Conservation (phyloP, 495 filamentous ascomycete genomes). For the Penicillium macrosclerotiorum region DNA sequence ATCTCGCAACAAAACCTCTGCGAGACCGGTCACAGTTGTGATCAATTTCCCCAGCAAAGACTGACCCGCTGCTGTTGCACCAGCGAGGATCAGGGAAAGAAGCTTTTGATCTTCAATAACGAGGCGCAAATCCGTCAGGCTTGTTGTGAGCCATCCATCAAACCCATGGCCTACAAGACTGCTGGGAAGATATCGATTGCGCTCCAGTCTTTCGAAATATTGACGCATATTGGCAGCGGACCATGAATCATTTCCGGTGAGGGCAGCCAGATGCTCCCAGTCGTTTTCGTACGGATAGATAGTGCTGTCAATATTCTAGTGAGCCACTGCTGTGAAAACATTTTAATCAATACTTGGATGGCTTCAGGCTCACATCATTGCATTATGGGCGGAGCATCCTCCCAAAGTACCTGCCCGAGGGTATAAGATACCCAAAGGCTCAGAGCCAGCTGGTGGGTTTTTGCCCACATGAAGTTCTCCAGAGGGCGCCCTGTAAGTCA, state of each 20-base stretch:
- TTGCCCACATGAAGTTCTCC: conserved; percentile 34
- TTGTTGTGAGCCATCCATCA: conserved; percentile 55
- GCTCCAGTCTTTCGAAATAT: conserved; percentile 47
- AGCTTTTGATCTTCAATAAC: conserved; percentile 52
- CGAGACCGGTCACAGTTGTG: conserved; percentile 38
- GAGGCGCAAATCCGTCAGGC: conserved; percentile 44
- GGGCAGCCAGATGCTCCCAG: conserved; percentile 40
- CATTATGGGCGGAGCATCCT: conserved; percentile 45
- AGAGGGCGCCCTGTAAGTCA: conserved; percentile 36
- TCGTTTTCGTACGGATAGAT: conserved; percentile 38
- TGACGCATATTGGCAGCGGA: conserved; percentile 34
- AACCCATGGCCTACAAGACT: conserved; percentile 51
- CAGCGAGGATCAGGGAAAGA: conserved; percentile 47
- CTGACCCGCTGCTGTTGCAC: conserved; percentile 41
- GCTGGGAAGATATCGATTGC: conserved; percentile 49
- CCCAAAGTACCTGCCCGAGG: conserved; percentile 44
- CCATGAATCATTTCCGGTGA: conserved; percentile 44
- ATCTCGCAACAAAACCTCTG: conserved; percentile 47
- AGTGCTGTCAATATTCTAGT: conserved; percentile 9
- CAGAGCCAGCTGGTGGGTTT: conserved; percentile 32
- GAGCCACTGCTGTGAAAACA: neutral
- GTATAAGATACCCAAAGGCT: conserved; percentile 39
- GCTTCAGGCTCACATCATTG: conserved; percentile 33
- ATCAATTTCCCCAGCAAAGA: conserved; percentile 37
- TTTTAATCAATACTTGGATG: neutral